These are phyloP conservation scores for Schoenoplectus triqueter DNA, from an alignment of 202 grass and related monocot species.

Conservation along the genomic window DNA sequence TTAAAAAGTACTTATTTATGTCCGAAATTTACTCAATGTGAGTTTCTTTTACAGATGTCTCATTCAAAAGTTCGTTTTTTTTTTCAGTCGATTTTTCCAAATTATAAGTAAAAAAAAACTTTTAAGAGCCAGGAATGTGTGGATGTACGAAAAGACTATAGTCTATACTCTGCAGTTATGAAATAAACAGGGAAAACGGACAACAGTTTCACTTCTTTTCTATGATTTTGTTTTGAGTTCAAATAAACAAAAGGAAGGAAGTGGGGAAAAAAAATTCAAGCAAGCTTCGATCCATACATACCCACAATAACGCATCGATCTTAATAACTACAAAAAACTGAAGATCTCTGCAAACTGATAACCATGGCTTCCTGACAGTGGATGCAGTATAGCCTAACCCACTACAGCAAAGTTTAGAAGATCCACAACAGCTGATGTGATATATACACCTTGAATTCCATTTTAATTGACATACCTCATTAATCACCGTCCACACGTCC, in stretches of 20 bases:
- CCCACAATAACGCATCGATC: background rate
- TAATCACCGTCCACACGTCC: slow-evolving; percentile 25
- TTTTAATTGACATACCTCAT: background rate
- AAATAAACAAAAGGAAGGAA: slow-evolving; percentile 7
- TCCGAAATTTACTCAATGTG: background rate
- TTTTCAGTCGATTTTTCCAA: background rate
- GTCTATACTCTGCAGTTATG: background rate
- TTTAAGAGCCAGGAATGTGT: background rate
- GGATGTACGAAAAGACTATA: background rate
- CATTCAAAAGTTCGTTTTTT: background rate
- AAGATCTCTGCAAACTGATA: slow-evolving; percentile 1
- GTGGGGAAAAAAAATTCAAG: background rate
- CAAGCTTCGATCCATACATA: background rate
- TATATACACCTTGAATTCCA: background rate
- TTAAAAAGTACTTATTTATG: background rate
- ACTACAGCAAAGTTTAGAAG: background rate
- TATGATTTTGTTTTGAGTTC: background rate
- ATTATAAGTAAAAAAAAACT: background rate
- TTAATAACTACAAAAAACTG: background rate
- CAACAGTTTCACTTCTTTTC: background rate
- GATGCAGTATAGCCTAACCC: background rate
- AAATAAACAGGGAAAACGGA: background rate
- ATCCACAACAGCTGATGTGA: background rate
- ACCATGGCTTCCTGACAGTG: background rate
- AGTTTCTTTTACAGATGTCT: background rate